Evolutionary conservation across 2,329 filamentous ascomycete species (phyloP).

Genomic region (Fusarium succisae): DNA sequence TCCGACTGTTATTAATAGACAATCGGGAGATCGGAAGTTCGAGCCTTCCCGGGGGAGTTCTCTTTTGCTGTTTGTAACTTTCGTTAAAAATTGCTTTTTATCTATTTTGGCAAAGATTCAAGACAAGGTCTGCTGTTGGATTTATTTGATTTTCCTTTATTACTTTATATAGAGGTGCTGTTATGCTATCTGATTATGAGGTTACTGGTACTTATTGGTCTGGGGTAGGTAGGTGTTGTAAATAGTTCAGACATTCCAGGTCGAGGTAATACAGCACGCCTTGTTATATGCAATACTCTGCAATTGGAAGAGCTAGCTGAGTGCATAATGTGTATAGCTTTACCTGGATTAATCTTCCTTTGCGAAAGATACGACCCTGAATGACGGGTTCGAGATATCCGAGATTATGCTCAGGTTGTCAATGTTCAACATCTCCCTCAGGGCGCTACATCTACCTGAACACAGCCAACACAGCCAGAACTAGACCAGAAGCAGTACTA

Average conservation of each 20-base stretch:
- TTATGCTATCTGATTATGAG: not conserved
- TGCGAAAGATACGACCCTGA: not conserved
- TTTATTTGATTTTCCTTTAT: no score
- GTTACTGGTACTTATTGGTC: not conserved
- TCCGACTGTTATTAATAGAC: constrained; percentile 40
- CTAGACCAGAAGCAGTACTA: constrained; percentile 14
- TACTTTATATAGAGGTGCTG: not conserved
- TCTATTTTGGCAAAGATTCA: not conserved
- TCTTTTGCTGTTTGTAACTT: not conserved
- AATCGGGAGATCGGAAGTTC: constrained; percentile 46
- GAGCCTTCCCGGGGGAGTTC: constrained; percentile 43
- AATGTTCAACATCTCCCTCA: not conserved
- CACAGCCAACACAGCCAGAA: not conserved
- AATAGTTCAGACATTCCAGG: not conserved
- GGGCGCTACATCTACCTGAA: not conserved
- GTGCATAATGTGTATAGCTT: no score
- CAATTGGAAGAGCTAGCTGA: not conserved
- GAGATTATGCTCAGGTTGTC: not conserved
- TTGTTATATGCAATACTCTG: no score
- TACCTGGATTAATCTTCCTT: not conserved
- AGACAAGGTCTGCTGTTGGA: no score
- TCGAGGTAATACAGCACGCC: not conserved
- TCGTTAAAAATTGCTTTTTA: not conserved
- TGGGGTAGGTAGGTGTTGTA: not conserved
- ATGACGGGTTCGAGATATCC: not conserved